These are phyloP conservation scores for Pseudopyrenochaeta lycopersici DNA, from an alignment of 2,329 filamentous ascomycete species.

Conservation along the genomic window DNA sequence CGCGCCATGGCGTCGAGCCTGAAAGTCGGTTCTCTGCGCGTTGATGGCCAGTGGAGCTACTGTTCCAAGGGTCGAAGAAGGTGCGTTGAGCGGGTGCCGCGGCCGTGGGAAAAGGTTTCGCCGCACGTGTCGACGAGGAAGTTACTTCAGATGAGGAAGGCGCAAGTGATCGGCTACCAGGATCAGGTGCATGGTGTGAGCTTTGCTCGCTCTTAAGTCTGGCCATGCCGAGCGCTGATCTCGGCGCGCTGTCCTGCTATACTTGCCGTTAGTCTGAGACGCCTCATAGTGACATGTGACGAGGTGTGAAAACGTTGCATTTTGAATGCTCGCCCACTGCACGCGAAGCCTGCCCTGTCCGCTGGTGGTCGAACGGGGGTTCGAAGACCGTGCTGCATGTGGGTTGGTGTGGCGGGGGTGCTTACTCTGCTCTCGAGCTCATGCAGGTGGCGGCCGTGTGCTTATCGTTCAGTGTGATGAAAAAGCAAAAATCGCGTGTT, in stretches of 20 bases:
- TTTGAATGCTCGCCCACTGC: slow-evolving; percentile 10
- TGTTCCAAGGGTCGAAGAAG: slow-evolving; percentile 75
- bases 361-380: slow-evolving; percentile 13
- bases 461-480: slow-evolving; percentile 15
- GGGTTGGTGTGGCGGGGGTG: slow-evolving; percentile 21
- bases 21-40: slow-evolving; percentile 72
- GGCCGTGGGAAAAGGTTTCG: slow-evolving; percentile 6
- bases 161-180: slow-evolving; percentile 21
- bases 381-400: slow-evolving; percentile 9
- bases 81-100: slow-evolving; percentile 29
- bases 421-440: slow-evolving; percentile 16
- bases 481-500: slow-evolving; percentile 13
- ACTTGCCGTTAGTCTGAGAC: slow-evolving; percentile 20
- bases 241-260: slow-evolving; percentile 1
- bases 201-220: slow-evolving; percentile 11
- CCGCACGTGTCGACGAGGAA: slow-evolving; percentile 9
- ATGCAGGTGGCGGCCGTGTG: slow-evolving; percentile 21
- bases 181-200: slow-evolving; percentile 20
- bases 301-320: slow-evolving; percentile 9
- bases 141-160: slow-evolving; percentile 18
- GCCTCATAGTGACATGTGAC: slow-evolving; percentile 18
- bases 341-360: slow-evolving; percentile 11
- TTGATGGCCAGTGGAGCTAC: slow-evolving; percentile 80
- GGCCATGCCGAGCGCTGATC: slow-evolving; percentile 13
- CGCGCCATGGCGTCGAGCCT: slow-evolving; percentile 73